Evolutionary conservation across 768 basidiomycete species (phyloP).

Genomic region (Boletus insuetus): DNA sequence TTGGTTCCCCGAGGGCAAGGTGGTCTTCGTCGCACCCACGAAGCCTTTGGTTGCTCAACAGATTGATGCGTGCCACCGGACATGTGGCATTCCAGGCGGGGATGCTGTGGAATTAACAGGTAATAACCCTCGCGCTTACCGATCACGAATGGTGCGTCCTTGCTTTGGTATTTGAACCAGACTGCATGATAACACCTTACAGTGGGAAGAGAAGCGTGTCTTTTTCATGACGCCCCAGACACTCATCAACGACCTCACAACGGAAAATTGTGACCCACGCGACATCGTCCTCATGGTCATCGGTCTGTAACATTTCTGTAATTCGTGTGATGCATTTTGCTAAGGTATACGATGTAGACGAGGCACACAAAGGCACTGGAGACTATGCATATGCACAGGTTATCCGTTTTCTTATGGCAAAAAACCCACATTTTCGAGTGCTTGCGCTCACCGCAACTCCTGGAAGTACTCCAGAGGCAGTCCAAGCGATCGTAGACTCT

Average conservation of each 20-base stretch:
- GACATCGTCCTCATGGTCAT: constrained; percentile 88
- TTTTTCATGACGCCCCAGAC: constrained; percentile 98
- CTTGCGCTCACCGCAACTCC: constrained; percentile 96
- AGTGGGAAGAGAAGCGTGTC: constrained; percentile 84
- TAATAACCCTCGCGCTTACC: constrained; percentile 48
- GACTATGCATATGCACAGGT: constrained; percentile 91
- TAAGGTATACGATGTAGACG: constrained; percentile 52
- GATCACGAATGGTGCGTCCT: constrained; percentile 59
- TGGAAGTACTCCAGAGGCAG: constrained; percentile 78
- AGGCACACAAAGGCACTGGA: constrained; percentile 93
- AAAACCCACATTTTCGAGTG: constrained; percentile 90
- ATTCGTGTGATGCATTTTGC: background rate
- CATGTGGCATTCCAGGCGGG: constrained; percentile 87
- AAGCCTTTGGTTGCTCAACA: constrained; percentile 97
- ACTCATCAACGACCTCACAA: constrained; percentile 78
- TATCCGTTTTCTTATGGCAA: constrained; percentile 86
- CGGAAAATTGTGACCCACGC: constrained; percentile 67
- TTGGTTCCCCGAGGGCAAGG: constrained; percentile 90
- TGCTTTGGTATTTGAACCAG: background rate
- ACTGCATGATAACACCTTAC: background rate
- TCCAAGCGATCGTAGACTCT: constrained; percentile 88
- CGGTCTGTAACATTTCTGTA: constrained; percentile 45
- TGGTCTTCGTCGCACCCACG: constrained; percentile 94
- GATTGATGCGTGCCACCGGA: constrained; percentile 86
- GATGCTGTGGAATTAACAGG: constrained; percentile 90